These are phyloP conservation scores for Ciborinia camelliae DNA, from an alignment of 2,329 filamentous ascomycete species.

Conservation along the genomic window DNA sequence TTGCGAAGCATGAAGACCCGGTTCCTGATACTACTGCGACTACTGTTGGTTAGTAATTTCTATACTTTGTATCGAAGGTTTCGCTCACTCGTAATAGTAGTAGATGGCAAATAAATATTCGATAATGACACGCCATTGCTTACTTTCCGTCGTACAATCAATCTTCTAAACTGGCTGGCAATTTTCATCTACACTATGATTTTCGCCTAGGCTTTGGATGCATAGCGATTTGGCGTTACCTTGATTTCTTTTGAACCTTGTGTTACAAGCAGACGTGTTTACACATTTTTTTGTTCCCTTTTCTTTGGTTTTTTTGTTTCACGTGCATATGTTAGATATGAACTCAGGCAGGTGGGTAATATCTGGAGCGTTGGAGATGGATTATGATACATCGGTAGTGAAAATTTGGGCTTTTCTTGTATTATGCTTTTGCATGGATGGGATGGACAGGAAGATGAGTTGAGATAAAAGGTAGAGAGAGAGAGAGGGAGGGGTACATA, in stretches of 20 bases:
- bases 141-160: neutral
- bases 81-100: neutral
- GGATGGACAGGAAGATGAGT: neutral
- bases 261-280: neutral
- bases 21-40: conserved; percentile 17
- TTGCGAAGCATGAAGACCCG: conserved; percentile 73
- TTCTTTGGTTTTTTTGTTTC: neutral
- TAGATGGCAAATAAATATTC: neutral
- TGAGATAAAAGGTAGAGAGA: neutral
- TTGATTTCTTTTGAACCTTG: neutral
- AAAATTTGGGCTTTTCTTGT: conserved; percentile 5
- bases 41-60: neutral
- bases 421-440: conserved; percentile 5
- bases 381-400: neutral
- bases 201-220: conserved; percentile 10
- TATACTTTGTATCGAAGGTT: neutral
- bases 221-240: conserved; percentile 15
- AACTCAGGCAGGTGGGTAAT: neutral
- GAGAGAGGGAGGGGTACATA: neutral
- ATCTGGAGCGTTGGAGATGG: neutral
- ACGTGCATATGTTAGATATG: conserved; percentile 3
- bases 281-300: neutral
- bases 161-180: neutral
- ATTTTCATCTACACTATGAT: conserved; percentile 1
- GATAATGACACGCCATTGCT: neutral